A percentile compares a stretch with the other conserved stretches of the same genome.
Conservation (phyloP, 1,284 basidiomycete genomes). For the Ustilago hordei region DNA sequence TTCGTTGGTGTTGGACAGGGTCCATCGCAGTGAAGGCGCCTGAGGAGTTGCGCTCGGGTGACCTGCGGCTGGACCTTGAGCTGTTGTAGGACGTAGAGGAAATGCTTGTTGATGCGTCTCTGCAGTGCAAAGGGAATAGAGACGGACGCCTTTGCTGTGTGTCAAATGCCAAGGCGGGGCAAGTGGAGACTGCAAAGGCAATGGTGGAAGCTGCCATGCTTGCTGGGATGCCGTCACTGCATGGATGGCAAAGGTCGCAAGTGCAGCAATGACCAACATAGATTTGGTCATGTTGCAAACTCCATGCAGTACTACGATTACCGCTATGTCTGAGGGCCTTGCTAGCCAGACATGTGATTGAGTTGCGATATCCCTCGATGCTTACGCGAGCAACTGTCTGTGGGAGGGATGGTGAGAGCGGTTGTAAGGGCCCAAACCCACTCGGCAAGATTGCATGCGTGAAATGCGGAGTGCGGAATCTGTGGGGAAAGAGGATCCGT, state of each 20-base stretch:
- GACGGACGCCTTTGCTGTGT: not conserved
- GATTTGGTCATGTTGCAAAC: conserved; percentile 11
- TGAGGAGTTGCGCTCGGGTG: not conserved
- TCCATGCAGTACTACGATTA: not conserved
- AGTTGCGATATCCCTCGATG: no score
- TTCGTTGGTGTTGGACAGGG: conserved; percentile 74
- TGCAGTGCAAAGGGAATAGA: conserved; percentile 24
- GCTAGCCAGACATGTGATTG: no score
- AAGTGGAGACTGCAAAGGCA: not conserved
- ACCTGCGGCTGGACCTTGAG: not conserved
- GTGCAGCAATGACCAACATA: conserved; percentile 9
- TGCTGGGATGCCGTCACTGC: conserved; percentile 8
- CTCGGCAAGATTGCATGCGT: conserved; percentile 1
- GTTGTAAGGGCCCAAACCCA: not conserved
- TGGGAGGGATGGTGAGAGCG: not conserved
- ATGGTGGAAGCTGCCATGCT: conserved; percentile 15
- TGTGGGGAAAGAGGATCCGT: not conserved
- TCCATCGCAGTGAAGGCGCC: conserved; percentile 70
- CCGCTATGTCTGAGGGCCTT: not conserved
- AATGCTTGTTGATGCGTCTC: conserved; percentile 29
- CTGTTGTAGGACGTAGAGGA: conserved; percentile 13
- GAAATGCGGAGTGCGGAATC: conserved; percentile 2
- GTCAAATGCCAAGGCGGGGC: conserved; percentile 2
- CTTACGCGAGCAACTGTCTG: not conserved
- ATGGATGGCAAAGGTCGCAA: not conserved